These are phyloP conservation scores for Camelina laxa DNA, from an alignment of 345 rosid species.

Conservation along the genomic window DNA sequence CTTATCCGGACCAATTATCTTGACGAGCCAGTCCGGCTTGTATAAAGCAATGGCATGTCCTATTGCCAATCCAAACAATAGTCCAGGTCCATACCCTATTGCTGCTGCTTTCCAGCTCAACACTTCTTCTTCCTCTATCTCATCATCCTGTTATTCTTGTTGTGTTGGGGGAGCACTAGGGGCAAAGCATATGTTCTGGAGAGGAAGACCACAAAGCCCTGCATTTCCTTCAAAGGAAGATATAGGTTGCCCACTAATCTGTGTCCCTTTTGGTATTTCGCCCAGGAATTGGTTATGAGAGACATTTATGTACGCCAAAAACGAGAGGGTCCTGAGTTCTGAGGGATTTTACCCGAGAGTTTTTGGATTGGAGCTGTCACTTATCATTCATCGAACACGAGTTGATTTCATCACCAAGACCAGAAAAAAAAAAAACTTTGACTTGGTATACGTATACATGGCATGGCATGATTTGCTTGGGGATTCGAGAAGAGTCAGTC, in stretches of 20 bases:
- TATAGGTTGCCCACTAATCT: background rate
- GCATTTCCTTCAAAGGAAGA: slow-evolving; percentile 11
- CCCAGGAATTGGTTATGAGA: slow-evolving; percentile 13
- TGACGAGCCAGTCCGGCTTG: slow-evolving; percentile 2
- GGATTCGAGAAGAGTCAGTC: background rate
- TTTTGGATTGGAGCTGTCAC: background rate
- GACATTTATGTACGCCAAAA: slow-evolving; percentile 9
- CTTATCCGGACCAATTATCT: background rate
- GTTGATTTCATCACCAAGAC: slow-evolving; percentile 10
- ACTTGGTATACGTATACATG: no score
- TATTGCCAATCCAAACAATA: slow-evolving; percentile 14
- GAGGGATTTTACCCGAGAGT: slow-evolving; percentile 15
- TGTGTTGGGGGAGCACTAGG: background rate
- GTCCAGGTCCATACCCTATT: background rate
- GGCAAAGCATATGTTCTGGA: background rate
- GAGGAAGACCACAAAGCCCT: slow-evolving; percentile 22
- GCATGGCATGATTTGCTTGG: background rate
- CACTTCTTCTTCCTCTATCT: background rate
- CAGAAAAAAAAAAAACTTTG: background rate
- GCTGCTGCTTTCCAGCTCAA: slow-evolving; percentile 9
- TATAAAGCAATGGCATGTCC: background rate
- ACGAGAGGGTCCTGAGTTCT: background rate
- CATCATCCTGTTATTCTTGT: background rate
- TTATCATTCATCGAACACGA: background rate
- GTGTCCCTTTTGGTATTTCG: slow-evolving; percentile 15